Conservation (phyloP, 495 filamentous ascomycete genomes). For the Aspergillus avenaceus region DNA sequence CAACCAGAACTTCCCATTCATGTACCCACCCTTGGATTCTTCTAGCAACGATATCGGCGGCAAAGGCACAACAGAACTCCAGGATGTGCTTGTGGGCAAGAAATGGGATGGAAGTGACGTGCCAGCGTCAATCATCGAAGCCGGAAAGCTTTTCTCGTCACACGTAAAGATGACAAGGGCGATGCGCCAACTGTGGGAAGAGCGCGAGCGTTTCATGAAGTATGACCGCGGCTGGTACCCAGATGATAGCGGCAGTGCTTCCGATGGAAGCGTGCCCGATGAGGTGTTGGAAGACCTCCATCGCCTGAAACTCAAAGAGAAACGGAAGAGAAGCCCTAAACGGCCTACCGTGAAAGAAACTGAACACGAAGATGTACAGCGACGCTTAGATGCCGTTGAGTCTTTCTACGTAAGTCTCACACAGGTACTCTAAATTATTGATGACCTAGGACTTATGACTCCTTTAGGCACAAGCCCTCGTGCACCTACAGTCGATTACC, state of each 20-base stretch:
- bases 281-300: conserved; percentile 21
- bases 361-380: conserved; percentile 51
- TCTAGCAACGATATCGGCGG: conserved; percentile 81
- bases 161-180: conserved; percentile 86
- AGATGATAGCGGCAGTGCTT: conserved; percentile 49
- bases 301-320: conserved; percentile 24
- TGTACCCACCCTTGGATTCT: conserved; percentile 88
- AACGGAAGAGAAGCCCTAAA: conserved; percentile 24
- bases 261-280: conserved; percentile 28
- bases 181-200: conserved; percentile 91
- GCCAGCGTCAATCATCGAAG: conserved; percentile 87
- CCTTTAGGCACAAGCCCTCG: conserved; percentile 63
- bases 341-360: conserved; percentile 50
- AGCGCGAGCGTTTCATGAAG: conserved; percentile 83
- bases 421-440: not conserved
- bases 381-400: conserved; percentile 70
- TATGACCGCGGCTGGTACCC: conserved; percentile 85
- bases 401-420: conserved; percentile 70
- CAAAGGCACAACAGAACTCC: conserved; percentile 71
- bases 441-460: conserved; percentile 17
- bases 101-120: conserved; percentile 90
- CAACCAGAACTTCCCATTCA: conserved; percentile 96
- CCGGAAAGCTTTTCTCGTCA: conserved; percentile 85
- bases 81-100: conserved; percentile 71
- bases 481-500: conserved; percentile 87